Base-by-base conservation (phyloP, 225 moss, liverwort and hornwort genomes). In the Thuidium tamariscinum region DNA sequence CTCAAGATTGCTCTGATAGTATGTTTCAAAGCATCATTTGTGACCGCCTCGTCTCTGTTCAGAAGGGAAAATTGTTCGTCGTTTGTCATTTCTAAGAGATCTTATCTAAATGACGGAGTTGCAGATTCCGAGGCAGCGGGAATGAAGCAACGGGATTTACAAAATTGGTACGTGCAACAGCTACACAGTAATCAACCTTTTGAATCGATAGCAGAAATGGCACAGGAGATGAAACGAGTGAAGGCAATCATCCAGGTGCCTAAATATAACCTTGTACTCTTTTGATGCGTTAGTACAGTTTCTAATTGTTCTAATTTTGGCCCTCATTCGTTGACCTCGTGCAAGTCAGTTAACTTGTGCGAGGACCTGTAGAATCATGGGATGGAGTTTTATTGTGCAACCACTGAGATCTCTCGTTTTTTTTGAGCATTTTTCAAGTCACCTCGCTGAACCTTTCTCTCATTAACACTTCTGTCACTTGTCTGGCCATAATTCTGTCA, bases 161-260 rank as follows among this genome's bases (percentile, higher is more conserved):
- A 95, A 80, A 96, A 88, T 79, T 99, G 99, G 99, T 99, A 99
- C 77, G 95, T 99, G 82, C 91, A 92, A 87, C 88, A 93, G 90
- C 80, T 96, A 32, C 93, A 97, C 52, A 94, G 95, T 34, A 96
- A 97, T 75, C 94, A 94, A 56, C 92, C 92, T 15, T 96, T 99
- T 79, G 90, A 94, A 54, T 92, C 94, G 19, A 85, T 96, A 59
- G 82, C 89, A 10, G 94, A 96, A 87, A 95, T 95, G 94, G 91
- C 96, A 27, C 93, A 90, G 82, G 97, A 95, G 87, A 92, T 95
- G 89, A 90, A 94, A 88, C 93, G 91, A 86, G 97, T 96, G 74
- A 96, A 96, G 90, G 96, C 99, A 60, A 97, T 99, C 77, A 93
- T 99, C 70, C 98, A 99, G 95, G 97, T 99, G 81, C 86, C 62